These are phyloP conservation scores for Thalassiosira mediterranea DNA, from an alignment of 352 stramenopile species.

Conservation along the genomic window DNA sequence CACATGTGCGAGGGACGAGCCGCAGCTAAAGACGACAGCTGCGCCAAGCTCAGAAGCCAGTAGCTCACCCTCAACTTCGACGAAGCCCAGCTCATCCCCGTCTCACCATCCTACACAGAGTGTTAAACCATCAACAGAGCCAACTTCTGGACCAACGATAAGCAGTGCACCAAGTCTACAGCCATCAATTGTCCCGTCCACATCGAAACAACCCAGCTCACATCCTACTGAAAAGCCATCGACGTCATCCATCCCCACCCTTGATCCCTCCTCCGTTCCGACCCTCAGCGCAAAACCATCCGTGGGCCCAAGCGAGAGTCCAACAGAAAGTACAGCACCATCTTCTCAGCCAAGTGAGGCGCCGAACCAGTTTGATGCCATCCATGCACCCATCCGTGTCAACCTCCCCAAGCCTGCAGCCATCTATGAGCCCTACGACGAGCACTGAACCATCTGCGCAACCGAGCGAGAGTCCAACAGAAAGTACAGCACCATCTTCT, in stretches of 20 bases:
- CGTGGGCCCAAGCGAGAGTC: neutral
- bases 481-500: neutral
- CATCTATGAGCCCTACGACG: too few species aligned
- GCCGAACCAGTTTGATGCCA: neutral
- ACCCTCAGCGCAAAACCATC: neutral
- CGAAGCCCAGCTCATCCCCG: neutral
- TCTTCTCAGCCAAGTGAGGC: neutral
- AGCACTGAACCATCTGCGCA: too few species aligned
- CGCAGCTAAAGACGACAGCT: constrained; percentile 14
- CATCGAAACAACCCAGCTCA: too few species aligned
- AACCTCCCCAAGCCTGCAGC: neutral
- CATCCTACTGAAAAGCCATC: too few species aligned
- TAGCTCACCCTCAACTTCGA: too few species aligned
- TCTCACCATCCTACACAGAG: too few species aligned
- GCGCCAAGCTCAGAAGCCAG: constrained; percentile 23
- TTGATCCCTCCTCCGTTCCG: neutral
- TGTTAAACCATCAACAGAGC: too few species aligned
- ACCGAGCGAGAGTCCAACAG: too few species aligned
- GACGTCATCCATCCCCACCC: too few species aligned
- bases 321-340: neutral
- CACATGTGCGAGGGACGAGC: constrained; percentile 32
- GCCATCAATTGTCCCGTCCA: neutral
- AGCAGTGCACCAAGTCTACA: neutral
- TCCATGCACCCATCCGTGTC: neutral
- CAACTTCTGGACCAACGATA: too few species aligned